Conservation (phyloP, 2,329 filamentous ascomycete species). For the Paecilomyces sp. region DNA sequence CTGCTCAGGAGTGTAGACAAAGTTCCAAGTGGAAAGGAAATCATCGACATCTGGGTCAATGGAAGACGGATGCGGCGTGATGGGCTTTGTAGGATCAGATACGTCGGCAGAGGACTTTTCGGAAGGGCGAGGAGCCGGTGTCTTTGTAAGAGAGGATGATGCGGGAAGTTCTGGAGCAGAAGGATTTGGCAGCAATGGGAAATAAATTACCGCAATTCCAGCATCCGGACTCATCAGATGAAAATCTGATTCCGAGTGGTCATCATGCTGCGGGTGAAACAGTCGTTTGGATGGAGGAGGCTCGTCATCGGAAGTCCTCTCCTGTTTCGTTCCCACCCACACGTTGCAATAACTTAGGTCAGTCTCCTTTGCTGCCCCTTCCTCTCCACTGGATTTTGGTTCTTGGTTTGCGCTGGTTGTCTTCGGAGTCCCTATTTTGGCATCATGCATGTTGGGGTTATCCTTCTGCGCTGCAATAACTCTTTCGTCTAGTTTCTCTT, state of each 20-base stretch:
- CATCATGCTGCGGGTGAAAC: conserved; percentile 39
- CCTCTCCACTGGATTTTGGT: conserved; percentile 36
- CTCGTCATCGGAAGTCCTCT: conserved; percentile 54
- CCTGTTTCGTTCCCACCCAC: conserved; percentile 82
- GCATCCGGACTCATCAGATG: conserved; percentile 68
- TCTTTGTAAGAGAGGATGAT: conserved; percentile 14
- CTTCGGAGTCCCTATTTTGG: conserved; percentile 7
- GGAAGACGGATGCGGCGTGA: conserved; percentile 48
- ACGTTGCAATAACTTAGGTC: conserved; percentile 87
- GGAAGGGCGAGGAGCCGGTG: conserved; percentile 15
- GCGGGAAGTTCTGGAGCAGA: conserved; percentile 23
- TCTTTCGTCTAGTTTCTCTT: conserved; percentile 56
- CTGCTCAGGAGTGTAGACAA: conserved; percentile 86
- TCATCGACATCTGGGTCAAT: conserved; percentile 80
- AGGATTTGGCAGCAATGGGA: conserved; percentile 79
- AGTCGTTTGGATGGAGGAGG: conserved; percentile 46
- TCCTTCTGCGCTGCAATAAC: conserved; percentile 51
- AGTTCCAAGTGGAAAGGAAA: conserved; percentile 96
- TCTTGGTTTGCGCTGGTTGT: conserved; percentile 32
- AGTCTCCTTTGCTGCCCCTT: conserved; percentile 24
- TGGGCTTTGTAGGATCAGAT: conserved; percentile 13
- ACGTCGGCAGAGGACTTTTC: conserved; percentile 9
- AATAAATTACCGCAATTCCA: conserved; percentile 82
- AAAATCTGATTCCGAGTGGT: conserved; percentile 58
- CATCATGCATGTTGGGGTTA: conserved; percentile 13